Conservation (phyloP, 2,329 filamentous ascomycete genomes). For the Fonsecaea nubica region DNA sequence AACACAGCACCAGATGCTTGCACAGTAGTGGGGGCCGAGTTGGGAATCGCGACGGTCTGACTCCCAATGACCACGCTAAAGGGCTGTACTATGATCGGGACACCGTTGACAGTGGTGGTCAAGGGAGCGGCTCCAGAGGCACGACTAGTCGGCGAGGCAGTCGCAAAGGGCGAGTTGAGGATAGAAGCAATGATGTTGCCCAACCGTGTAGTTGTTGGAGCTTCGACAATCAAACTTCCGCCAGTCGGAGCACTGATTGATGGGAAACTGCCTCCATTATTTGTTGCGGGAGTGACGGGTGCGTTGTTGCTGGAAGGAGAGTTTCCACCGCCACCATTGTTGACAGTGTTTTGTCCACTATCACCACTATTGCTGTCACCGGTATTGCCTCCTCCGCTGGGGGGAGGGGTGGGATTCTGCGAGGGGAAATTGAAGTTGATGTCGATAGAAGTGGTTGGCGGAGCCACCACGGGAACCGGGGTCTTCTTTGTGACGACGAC, state of each 20-base stretch:
- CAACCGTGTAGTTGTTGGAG: constrained; percentile 25
- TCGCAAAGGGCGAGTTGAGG: constrained; percentile 35
- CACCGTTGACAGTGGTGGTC: constrained; percentile 32
- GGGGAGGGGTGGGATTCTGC: constrained; percentile 4
- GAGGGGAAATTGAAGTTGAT: constrained; percentile 31
- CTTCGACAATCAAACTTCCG: constrained; percentile 13
- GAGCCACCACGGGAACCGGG: constrained; percentile 32
- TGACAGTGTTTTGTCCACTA: background rate
- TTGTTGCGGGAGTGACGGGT: background rate
- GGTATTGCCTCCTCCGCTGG: constrained; percentile 11
- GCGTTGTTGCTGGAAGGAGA: background rate
- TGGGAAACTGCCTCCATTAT: constrained; percentile 7
- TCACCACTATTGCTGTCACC: constrained; percentile 18
- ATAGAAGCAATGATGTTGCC: constrained; percentile 38
- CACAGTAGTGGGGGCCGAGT: constrained; percentile 26
- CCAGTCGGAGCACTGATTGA: constrained; percentile 15
- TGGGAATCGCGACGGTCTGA: constrained; percentile 36
- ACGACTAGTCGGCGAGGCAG: constrained; percentile 13
- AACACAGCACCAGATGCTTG: constrained; percentile 33
- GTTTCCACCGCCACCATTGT: constrained; percentile 5
- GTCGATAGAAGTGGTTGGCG: constrained; percentile 24
- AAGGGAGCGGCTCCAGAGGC: constrained; percentile 16
- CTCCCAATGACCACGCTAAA: constrained; percentile 38
- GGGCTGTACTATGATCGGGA: constrained; percentile 35
- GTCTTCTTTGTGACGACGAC: constrained; percentile 42